phyloP scores from a whole-genome alignment of 2,329 filamentous ascomycete genomes.

The Fusarium paranaense region DNA sequence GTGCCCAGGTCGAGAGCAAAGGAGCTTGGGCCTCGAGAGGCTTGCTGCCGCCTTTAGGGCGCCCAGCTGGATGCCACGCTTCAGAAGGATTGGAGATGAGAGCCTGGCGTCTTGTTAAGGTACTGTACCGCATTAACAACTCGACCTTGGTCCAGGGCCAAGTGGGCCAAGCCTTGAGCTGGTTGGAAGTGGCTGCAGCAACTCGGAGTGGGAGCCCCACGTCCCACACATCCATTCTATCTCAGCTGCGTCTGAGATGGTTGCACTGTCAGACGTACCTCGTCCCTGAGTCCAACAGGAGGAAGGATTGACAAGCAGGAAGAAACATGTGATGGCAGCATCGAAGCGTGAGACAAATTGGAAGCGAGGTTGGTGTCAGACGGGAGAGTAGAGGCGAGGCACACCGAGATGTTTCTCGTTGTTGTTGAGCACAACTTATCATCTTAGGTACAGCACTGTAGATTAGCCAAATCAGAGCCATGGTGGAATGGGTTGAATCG shows the following conservation, averaged over 20 bases:
- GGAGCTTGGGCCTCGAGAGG: slow-evolving; percentile 39
- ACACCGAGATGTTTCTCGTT: neutral
- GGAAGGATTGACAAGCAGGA: slow-evolving; percentile 26
- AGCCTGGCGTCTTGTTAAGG: slow-evolving; percentile 18
- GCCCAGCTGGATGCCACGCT: slow-evolving; percentile 2
- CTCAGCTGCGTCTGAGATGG: slow-evolving; percentile 34
- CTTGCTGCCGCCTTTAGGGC: slow-evolving; percentile 12
- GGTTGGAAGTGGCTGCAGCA: slow-evolving; percentile 41
- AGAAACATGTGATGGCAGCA: slow-evolving; percentile 28
- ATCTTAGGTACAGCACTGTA: neutral
- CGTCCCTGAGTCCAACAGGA: slow-evolving; percentile 33
- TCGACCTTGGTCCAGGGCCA: slow-evolving; percentile 20
- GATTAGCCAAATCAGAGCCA: slow-evolving; percentile 6
- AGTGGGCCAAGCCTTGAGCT: slow-evolving; percentile 31
- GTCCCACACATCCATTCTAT: slow-evolving; percentile 37
- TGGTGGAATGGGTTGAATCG: slow-evolving; percentile 30
- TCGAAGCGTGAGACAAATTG: slow-evolving; percentile 14
- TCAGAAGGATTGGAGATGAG: slow-evolving; percentile 8
- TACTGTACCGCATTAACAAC: slow-evolving; percentile 37
- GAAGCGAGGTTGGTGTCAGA: slow-evolving; percentile 13
- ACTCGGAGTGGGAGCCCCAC: slow-evolving; percentile 25
- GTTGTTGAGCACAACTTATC: neutral
- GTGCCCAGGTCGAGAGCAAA: slow-evolving; percentile 15
- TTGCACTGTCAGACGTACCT: slow-evolving; percentile 41
- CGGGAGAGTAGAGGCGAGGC: neutral